Conservation (phyloP, 192 early-diverging fungal species). For the Phlyctochytrium bullatum region DNA sequence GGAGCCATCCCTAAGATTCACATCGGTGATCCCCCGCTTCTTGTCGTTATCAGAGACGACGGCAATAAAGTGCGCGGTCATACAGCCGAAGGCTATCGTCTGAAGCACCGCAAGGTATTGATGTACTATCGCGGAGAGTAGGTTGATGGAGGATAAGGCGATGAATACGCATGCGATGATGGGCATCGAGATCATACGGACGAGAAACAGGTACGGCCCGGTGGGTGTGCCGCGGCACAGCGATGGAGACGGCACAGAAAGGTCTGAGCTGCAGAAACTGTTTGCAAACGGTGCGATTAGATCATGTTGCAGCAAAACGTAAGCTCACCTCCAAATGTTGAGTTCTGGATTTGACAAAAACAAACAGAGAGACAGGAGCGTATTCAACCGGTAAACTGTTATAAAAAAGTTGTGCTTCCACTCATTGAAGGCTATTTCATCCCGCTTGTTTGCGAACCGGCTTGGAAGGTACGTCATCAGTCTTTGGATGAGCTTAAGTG, state of each 20-base stretch:
- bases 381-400: background rate
- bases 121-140: background rate
- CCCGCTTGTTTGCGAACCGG: background rate
- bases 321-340: background rate
- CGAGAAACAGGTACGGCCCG: background rate
- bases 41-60: background rate
- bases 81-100: background rate
- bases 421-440: background rate
- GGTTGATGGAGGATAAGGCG: background rate
- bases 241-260: background rate
- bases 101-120: background rate
- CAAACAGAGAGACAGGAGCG: background rate
- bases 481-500: too few species aligned
- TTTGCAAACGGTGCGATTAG: too few species aligned
- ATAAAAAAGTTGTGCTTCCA: background rate
- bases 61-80: background rate
- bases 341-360: background rate
- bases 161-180: background rate
- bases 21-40: background rate
- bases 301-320: too few species aligned
- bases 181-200: background rate
- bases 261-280: too few species aligned
- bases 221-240: background rate
- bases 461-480: background rate
- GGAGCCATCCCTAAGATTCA: background rate